phyloP scores from a whole-genome alignment of 352 stramenopile species.

The Blastocystis sp. region DNA sequence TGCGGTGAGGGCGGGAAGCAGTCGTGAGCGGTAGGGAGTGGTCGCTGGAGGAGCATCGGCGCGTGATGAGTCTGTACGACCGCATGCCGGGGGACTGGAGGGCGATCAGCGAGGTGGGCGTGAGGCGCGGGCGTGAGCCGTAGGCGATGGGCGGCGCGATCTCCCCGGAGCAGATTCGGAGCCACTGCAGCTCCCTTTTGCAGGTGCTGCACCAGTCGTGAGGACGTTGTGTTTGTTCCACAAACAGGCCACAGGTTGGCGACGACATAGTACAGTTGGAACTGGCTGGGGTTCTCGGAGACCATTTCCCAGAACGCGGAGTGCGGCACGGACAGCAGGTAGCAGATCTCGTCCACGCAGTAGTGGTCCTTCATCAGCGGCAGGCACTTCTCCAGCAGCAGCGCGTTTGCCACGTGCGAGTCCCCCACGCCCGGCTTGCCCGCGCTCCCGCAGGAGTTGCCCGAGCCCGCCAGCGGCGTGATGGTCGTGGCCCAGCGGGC shows the following conservation, averaged over 20 bases:
- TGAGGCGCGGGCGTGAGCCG: not conserved
- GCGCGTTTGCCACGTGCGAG: not conserved
- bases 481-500: not conserved
- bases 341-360: conserved; percentile 64
- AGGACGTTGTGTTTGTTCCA: not conserved
- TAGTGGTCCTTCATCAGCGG: conserved; percentile 63
- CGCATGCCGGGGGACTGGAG: conserved; percentile 5
- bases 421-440: too few species aligned
- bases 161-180: not conserved
- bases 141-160: conserved; percentile 2
- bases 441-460: too few species aligned
- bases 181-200: not conserved
- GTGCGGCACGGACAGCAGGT: conserved; percentile 24
- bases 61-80: conserved; percentile 13
- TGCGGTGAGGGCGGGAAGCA: not conserved
- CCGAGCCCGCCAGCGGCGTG: not conserved
- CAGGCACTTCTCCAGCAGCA: conserved; percentile 32
- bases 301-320: conserved; percentile 47
- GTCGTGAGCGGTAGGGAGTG: not conserved
- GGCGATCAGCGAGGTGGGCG: not conserved
- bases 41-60: conserved; percentile 16
- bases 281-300: not conserved
- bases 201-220: not conserved
- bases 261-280: conserved; percentile 45
- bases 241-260: conserved; percentile 45